Evolutionary conservation across 768 basidiomycete genomes (phyloP), one percentile per base, ranked within the genome.

Genomic region (Hemileccinum rubropunctum): DNA sequence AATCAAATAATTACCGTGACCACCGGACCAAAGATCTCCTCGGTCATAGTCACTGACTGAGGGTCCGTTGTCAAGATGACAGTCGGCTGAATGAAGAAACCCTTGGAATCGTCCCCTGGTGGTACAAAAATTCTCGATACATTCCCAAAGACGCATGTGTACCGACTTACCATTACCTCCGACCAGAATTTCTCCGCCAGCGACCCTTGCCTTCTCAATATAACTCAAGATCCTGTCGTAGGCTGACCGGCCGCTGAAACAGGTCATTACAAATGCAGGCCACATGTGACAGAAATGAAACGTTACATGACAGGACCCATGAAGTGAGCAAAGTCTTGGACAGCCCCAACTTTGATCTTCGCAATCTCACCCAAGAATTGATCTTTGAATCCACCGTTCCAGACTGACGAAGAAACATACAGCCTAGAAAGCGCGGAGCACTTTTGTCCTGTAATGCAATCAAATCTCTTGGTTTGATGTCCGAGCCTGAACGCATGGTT

Each of bases 11-110:
- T 54, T 62, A 91, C 91, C 32, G 95, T 95, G 45, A 98, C 60
- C 32, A 98, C 95, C 21, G 97, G 97, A 1, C 97, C 97, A 60
- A 99, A 98, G 60, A 99, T 90, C 72, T 99, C 97, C 58, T 98
- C 91, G 7, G 79, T 80, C 82, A 99, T 90, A 2, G 94, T 95
- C 38, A 95, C 70, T 2, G 84, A 88, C 52, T 81, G 81, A 35
- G 97, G 93, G 65, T 98, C 91, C 63, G 89, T 88, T 59, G 87
- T 95, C 52, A 91, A 71, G 61, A 99, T 95, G 50, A 98, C 83
- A 8, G 97, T 99, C 4, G 97, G 97, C 66, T 94, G 83, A 51
- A 99, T 76, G 69, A 86, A 98, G 78, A 83, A 99, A 8, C 97
- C 97, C 62, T 82, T 91, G 20, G 91, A 92, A 67, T 88, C 86